Evolutionary conservation across 768 basidiomycete genomes (phyloP).

Genomic region (Porphyrellus cyaneotinctus): DNA sequence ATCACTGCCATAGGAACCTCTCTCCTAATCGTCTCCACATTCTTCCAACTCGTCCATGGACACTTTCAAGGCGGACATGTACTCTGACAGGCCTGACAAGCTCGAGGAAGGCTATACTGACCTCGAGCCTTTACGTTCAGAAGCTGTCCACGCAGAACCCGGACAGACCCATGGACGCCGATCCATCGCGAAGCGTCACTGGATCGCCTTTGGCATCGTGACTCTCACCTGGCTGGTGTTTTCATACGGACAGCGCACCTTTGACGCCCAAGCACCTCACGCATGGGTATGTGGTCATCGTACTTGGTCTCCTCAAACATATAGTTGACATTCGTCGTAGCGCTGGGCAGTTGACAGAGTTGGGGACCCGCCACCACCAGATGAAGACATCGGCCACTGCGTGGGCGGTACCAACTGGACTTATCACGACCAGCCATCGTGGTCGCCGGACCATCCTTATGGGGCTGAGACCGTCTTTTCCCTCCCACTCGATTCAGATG

Average conservation of each 20-base stretch:
- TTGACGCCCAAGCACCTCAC: not conserved
- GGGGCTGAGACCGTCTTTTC: conserved; percentile 27
- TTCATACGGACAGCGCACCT: conserved; percentile 4
- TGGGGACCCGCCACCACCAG: not conserved
- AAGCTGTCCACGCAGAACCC: not conserved
- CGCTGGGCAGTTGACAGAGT: not conserved
- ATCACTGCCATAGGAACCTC: not conserved
- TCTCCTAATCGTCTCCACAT: not conserved
- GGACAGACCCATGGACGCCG: not conserved
- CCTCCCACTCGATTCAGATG: conserved; percentile 30
- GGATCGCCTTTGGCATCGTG: conserved; percentile 2
- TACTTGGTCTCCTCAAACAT: not conserved
- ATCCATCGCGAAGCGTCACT: conserved; percentile 8
- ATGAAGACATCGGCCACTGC: conserved; percentile 12
- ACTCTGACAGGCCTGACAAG: conserved; percentile 1
- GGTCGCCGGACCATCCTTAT: conserved; percentile 17
- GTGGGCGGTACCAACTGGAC: conserved; percentile 19
- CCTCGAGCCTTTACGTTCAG: conserved; percentile 1
- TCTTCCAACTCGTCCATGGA: conserved; percentile 11
- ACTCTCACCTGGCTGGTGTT: conserved; percentile 13
- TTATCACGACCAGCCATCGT: conserved; percentile 23
- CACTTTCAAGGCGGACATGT: conserved; percentile 1
- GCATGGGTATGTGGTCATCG: conserved; percentile 7
- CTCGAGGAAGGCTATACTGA: conserved; percentile 20
- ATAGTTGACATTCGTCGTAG: conserved; percentile 9